phyloP scores from a whole-genome alignment of 768 basidiomycete species.

The Hortiboletus flavorubellus region DNA sequence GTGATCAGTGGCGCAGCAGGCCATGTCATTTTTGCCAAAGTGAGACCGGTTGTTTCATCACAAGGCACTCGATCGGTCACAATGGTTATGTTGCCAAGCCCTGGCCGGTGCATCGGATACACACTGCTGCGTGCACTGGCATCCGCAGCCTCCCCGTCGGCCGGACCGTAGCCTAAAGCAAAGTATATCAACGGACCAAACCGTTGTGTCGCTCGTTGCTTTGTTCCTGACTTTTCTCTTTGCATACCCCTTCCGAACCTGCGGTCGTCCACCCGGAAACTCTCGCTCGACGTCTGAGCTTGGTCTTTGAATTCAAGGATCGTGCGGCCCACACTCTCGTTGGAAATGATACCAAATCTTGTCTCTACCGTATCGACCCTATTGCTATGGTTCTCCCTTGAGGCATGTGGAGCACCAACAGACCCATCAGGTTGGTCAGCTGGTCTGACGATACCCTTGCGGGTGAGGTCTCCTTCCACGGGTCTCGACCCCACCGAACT shows the following conservation, averaged over 20 bases:
- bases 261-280: neutral
- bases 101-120: neutral
- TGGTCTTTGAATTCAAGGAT: neutral
- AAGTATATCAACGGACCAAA: slow-evolving; percentile 5
- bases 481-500: slow-evolving; percentile 4
- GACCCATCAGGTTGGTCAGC: neutral
- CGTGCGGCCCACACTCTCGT: neutral
- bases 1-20: no score
- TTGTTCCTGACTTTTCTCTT: neutral
- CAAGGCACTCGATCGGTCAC: no score
- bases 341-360: slow-evolving; percentile 14
- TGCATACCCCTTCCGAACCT: neutral
- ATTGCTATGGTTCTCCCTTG: slow-evolving; percentile 10
- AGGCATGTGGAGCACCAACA: slow-evolving; percentile 15
- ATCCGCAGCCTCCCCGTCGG: slow-evolving; percentile 4
- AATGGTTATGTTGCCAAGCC: neutral
- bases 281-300: neutral
- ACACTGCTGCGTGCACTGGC: slow-evolving; percentile 3
- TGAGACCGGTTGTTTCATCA: no score
- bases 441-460: slow-evolving; percentile 23
- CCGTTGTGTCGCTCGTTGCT: neutral
- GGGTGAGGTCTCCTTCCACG: slow-evolving; percentile 10
- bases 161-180: neutral
- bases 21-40: no score
- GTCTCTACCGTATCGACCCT: slow-evolving; percentile 10